phyloP scores from a whole-genome alignment of 139 green algal species.

The Ettlia oleoabundans region DNA sequence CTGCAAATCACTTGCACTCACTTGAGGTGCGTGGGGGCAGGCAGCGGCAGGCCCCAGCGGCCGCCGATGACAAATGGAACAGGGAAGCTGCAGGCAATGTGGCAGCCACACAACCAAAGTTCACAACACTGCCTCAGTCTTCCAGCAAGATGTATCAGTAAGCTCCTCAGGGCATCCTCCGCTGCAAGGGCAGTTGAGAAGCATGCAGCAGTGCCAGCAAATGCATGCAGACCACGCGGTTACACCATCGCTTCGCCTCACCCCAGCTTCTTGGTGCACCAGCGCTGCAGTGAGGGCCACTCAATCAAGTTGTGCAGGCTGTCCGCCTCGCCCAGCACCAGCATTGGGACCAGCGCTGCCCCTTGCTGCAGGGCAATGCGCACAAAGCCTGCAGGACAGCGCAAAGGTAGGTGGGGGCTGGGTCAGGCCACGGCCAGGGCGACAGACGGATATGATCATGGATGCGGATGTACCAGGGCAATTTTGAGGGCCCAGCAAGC shows the following conservation, averaged over 20 bases:
- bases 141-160: no score
- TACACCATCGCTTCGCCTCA: no score
- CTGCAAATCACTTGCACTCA: background rate
- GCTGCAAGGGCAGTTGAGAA: no score
- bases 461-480: no score
- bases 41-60: conserved; percentile 71
- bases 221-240: no score
- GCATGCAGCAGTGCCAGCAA: no score
- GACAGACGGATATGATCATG: no score
- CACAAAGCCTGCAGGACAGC: conserved; percentile 64
- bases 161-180: no score
- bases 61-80: conserved; percentile 78
- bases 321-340: conserved; percentile 79
- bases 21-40: conserved; percentile 49
- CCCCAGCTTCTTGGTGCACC: conserved; percentile 81
- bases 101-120: background rate
- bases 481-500: no score
- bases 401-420: no score
- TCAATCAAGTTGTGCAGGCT: conserved; percentile 68
- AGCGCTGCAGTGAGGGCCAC: conserved; percentile 67
- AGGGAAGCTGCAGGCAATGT: conserved; percentile 26
- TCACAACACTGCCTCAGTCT: no score
- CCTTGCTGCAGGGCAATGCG: conserved; percentile 78
- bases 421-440: no score
- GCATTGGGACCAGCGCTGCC: conserved; percentile 78